Conservation (phyloP, 306 rosid genomes). For the Senna siamea region DNA sequence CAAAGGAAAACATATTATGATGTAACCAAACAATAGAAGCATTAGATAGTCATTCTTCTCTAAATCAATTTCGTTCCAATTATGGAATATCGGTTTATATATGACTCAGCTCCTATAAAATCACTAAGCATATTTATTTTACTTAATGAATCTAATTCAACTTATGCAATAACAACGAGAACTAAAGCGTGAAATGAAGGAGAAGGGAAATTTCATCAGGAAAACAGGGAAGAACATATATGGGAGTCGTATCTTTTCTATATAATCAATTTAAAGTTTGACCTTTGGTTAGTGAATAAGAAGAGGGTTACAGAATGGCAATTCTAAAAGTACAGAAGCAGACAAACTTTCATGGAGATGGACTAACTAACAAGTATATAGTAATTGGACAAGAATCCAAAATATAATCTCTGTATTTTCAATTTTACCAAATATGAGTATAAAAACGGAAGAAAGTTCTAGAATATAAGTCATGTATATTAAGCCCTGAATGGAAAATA, state of each 20-base stretch:
- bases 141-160: slow-evolving; percentile 10
- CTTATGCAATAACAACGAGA: background rate
- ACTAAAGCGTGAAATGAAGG: too few relatives aligned
- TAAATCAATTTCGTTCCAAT: background rate
- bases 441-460: slow-evolving; percentile 18
- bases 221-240: background rate
- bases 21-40: background rate
- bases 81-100: background rate
- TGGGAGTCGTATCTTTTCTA: background rate
- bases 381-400: slow-evolving; percentile 23
- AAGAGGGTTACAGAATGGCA: slow-evolving; percentile 13
- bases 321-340: background rate
- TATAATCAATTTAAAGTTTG: background rate
- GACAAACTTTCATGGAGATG: slow-evolving; percentile 11
- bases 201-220: too few relatives aligned
- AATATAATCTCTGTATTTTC: slow-evolving; percentile 27
- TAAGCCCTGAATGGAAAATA: background rate
- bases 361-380: background rate
- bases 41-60: background rate
- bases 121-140: background rate
- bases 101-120: background rate
- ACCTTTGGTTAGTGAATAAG: background rate
- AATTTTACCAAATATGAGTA: slow-evolving; percentile 13
- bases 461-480: background rate
- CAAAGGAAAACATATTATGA: background rate